Evolutionary conservation across 176 grass and related monocot species (phyloP).

Genomic region (Sorghum bicolor): Sorghum_bicolor_NCBIv3 NC_012876.2:56399501-56400000

Average conservation of each 20-base stretch:
- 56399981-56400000: not conserved
- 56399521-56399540: not conserved
- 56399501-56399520: not conserved
- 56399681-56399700: conserved; percentile 2
- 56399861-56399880: conserved; percentile 65
- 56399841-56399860: conserved; percentile 84
- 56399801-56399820: conserved; percentile 59
- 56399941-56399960: not conserved
- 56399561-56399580: not conserved
- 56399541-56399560: not conserved
- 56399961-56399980: not conserved
- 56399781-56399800: conserved; percentile 43
- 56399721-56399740: not conserved
- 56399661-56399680: not conserved
- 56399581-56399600: not conserved
- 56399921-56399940: not conserved
- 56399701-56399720: not conserved
- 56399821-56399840: conserved; percentile 78
- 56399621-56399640: not conserved
- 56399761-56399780: conserved; percentile 48
- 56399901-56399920: not conserved
- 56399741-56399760: not conserved
- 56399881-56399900: not conserved
- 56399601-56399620: not conserved
- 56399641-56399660: not conserved